phyloP scores from a whole-genome alignment of 75 land plant genomes.

The Azolla pinnata region DNA sequence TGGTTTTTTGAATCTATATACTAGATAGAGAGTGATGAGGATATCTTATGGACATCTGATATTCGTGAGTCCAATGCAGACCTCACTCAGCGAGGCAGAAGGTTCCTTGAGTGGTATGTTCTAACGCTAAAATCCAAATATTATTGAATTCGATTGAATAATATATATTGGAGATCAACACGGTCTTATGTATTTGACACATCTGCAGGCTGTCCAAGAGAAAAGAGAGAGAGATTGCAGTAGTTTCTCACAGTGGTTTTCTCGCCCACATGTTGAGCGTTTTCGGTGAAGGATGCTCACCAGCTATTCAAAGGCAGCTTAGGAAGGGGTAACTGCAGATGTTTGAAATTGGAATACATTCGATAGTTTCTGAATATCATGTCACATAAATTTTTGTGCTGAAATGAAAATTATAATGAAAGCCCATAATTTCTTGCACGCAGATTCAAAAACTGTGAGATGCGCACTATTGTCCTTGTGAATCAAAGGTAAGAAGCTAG shows the following conservation, averaged over 20 bases:
- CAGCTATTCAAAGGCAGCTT: constrained; percentile 13
- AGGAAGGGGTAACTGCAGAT: constrained; percentile 3
- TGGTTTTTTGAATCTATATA: neutral
- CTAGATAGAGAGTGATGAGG: constrained; percentile 83
- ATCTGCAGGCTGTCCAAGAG: neutral
- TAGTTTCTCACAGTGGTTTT: constrained; percentile 35
- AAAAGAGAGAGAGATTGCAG: constrained; percentile 20
- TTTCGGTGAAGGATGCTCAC: constrained; percentile 20
- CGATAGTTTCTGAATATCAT: constrained; percentile 3
- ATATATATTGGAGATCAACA: neutral
- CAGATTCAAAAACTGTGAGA: constrained; percentile 14
- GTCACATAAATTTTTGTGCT: neutral
- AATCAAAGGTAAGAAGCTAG: constrained; percentile 3
- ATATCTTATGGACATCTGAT: constrained; percentile 55
- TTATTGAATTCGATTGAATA: too few species aligned
- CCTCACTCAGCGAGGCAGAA: constrained; percentile 51
- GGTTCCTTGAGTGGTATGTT: constrained; percentile 59
- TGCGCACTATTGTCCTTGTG: constrained; percentile 13
- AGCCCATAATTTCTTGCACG: neutral
- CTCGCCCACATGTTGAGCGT: constrained; percentile 18
- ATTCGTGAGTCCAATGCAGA: constrained; percentile 59
- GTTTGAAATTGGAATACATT: neutral
- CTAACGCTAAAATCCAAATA: neutral
- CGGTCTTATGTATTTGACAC: neutral
- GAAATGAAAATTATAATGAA: neutral